phyloP scores from a whole-genome alignment of 2,329 filamentous ascomycete species.

The Colletotrichum salicis region DNA sequence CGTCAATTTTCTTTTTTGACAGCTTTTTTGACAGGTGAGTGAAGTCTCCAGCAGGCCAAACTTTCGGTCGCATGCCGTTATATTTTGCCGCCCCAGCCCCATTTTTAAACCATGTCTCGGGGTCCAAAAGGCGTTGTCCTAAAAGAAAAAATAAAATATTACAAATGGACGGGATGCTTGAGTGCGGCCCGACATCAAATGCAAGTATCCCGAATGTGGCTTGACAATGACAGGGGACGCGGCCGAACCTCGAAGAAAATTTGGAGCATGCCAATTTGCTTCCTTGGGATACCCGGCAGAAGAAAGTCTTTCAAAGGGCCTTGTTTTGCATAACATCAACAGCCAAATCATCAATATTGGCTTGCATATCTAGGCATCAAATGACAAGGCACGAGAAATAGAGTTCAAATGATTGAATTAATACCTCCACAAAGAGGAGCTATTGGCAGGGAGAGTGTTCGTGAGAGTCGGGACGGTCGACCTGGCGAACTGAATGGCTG shows the following conservation, averaged over 20 bases:
- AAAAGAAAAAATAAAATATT: not conserved
- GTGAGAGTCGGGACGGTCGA: not conserved
- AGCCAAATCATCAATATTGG: not conserved
- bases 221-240: not conserved
- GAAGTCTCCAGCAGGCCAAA: not conserved
- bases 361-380: not conserved
- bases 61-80: not conserved
- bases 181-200: conserved; percentile 16
- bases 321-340: not conserved
- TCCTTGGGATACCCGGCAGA: not conserved
- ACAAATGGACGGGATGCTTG: not conserved
- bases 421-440: not conserved
- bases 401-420: conserved; percentile 28
- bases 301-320: not conserved
- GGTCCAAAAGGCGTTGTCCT: not conserved
- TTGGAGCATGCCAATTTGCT: not conserved
- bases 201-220: conserved; percentile 3
- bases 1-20: not conserved
- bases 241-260: not conserved
- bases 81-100: conserved; percentile 17
- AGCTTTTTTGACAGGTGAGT: conserved; percentile 20
- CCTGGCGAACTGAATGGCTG: not conserved
- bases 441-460: conserved; percentile 5
- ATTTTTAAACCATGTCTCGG: conserved; percentile 20
- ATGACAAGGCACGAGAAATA: not conserved